A percentile compares a stretch with the other conserved stretches of the same genome.
Conservation (phyloP, 1,284 basidiomycete genomes). For the Cerioporus squamosus region DNA sequence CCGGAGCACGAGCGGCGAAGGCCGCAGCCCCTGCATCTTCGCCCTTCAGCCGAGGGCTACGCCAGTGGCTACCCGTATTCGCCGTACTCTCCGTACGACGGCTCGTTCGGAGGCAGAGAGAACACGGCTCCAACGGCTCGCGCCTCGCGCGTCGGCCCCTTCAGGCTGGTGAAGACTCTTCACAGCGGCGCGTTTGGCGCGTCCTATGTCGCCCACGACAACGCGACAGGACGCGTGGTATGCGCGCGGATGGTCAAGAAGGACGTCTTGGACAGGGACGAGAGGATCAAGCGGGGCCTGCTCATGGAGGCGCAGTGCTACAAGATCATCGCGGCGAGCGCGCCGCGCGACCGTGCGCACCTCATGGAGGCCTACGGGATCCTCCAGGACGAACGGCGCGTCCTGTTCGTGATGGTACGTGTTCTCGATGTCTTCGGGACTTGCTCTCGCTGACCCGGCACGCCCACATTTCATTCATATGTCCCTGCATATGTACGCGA, state of each 20-base stretch:
- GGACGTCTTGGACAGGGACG: slow-evolving; percentile 14
- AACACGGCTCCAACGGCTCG: neutral
- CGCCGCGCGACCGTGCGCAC: slow-evolving; percentile 28
- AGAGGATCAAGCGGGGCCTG: slow-evolving; percentile 15
- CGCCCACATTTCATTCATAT: neutral
- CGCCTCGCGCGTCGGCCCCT: slow-evolving; percentile 27
- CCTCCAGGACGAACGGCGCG: slow-evolving; percentile 33
- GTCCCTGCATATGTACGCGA: neutral
- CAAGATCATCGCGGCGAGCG: slow-evolving; percentile 31
- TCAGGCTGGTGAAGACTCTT: slow-evolving; percentile 31
- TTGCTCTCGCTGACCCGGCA: neutral
- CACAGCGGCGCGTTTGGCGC: slow-evolving; percentile 32
- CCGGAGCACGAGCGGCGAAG: neutral
- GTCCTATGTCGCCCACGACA: slow-evolving; percentile 33
- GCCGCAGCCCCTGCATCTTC: neutral
- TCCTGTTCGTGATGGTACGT: slow-evolving; percentile 40
- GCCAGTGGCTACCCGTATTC: neutral
- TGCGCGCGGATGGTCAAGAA: slow-evolving; percentile 31
- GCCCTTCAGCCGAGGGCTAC: neutral
- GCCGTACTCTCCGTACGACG: neutral
- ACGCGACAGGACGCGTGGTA: slow-evolving; percentile 23
- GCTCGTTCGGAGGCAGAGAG: neutral
- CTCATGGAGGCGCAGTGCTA: slow-evolving; percentile 37
- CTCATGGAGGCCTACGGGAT: slow-evolving; percentile 39
- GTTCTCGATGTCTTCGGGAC: neutral